Conservation (phyloP, 345 rosid species). For the Geranium rotundifolium region DNA sequence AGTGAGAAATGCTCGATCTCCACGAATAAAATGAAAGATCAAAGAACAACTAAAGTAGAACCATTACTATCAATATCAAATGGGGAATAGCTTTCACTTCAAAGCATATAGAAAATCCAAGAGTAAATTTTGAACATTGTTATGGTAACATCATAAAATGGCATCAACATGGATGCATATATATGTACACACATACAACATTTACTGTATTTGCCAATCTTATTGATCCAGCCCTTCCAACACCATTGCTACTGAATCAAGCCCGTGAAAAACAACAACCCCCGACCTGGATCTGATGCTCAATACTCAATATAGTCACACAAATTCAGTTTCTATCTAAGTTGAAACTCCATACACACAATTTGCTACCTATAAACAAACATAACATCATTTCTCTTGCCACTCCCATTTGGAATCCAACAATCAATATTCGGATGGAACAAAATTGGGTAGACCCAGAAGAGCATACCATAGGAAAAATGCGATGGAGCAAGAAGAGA, state of each 20-base stretch:
- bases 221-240: too few relatives aligned
- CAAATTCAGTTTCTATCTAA: background rate
- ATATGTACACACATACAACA: too few relatives aligned
- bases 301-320: background rate
- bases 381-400: too few relatives aligned
- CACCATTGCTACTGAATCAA: too few relatives aligned
- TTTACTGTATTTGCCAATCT: too few relatives aligned
- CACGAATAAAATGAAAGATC: too few relatives aligned
- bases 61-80: too few relatives aligned
- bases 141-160: too few relatives aligned
- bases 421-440: background rate
- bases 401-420: constrained; percentile 5
- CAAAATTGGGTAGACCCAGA: background rate
- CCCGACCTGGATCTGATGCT: background rate
- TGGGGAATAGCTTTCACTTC: background rate
- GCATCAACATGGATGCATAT: background rate
- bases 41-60: background rate
- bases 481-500: constrained; percentile 59
- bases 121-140: too few relatives aligned
- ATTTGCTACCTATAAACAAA: background rate
- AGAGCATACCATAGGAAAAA: constrained; percentile 53
- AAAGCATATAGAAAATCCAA: too few relatives aligned
- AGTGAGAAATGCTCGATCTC: background rate
- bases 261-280: background rate
- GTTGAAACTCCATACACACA: background rate